Evolutionary conservation across 495 filamentous ascomycete genomes (phyloP).

Genomic region (Melanomma pulvis-pyrius): DNA sequence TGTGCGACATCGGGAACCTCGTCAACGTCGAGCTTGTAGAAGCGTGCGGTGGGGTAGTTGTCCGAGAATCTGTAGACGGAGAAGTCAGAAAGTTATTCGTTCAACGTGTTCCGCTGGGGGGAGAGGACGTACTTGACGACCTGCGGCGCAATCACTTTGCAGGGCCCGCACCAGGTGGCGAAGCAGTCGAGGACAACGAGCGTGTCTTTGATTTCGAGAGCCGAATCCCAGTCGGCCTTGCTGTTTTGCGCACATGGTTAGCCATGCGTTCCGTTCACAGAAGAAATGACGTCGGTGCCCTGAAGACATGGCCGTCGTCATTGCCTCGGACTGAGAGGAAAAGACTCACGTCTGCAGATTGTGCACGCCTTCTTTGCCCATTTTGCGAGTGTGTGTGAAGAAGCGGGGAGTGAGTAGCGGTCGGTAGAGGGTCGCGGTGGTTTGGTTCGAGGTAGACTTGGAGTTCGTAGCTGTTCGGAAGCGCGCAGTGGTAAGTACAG

Average conservation of each 20-base stretch:
- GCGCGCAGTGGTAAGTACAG: conserved; percentile 41
- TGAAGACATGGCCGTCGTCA: not conserved
- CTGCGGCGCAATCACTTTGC: conserved; percentile 82
- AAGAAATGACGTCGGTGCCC: conserved; percentile 26
- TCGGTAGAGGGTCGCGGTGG: conserved; percentile 40
- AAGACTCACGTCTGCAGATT: conserved; percentile 53
- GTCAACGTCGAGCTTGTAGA: conserved; percentile 95
- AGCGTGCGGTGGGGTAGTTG: conserved; percentile 60
- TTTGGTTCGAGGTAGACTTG: conserved; percentile 21
- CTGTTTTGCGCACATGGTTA: conserved; percentile 49
- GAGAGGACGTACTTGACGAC: conserved; percentile 61
- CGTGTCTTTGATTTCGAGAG: conserved; percentile 53
- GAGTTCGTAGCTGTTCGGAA: conserved; percentile 28
- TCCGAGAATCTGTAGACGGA: conserved; percentile 57
- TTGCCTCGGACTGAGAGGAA: not conserved
- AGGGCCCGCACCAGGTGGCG: conserved; percentile 93
- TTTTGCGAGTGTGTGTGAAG: conserved; percentile 52
- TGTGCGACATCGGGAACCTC: conserved; percentile 72
- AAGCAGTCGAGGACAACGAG: conserved; percentile 83
- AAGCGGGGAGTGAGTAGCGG: conserved; percentile 35
- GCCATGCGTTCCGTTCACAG: not conserved
- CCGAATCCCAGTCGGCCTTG: conserved; percentile 61
- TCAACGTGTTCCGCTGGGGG: conserved; percentile 2
- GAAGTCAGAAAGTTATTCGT: not conserved
- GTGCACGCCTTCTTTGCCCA: conserved; percentile 60